These are phyloP conservation scores for Hordeum marinum DNA, from an alignment of 176 grass and related monocot genomes.

Conservation along the genomic window DNA sequence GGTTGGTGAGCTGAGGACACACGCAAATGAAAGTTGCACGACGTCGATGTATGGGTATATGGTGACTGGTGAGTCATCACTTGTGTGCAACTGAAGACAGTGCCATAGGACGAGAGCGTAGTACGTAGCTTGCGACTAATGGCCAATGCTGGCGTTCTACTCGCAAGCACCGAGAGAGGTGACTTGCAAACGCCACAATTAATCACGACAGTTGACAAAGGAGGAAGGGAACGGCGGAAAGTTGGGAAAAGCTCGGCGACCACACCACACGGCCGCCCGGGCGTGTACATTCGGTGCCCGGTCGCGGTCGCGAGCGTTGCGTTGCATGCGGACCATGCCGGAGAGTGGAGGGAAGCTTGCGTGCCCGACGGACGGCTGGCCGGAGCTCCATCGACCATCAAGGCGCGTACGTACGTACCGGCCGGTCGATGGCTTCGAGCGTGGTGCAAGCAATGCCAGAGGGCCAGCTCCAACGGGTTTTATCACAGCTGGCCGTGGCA, in stretches of 20 bases:
- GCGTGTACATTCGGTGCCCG: neutral
- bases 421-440: slow-evolving; percentile 4
- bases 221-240: neutral
- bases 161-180: neutral
- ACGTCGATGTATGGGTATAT: neutral
- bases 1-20: neutral
- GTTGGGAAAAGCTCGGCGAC: slow-evolving; percentile 32
- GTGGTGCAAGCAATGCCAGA: neutral
- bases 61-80: neutral
- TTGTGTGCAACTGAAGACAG: neutral
- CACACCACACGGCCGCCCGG: neutral
- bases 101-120: neutral
- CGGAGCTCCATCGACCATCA: neutral
- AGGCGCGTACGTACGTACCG: neutral
- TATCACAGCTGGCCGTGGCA: neutral
- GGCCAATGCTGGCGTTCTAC: neutral
- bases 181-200: slow-evolving; percentile 28
- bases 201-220: neutral
- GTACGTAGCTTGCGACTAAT: slow-evolving; percentile 30
- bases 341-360: neutral
- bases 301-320: slow-evolving; percentile 16
- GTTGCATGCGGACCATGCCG: neutral
- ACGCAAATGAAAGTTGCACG: neutral
- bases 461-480: neutral
- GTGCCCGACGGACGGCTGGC: neutral